Conservation (phyloP, 139 green algal species). For the Coelastrella sp. region DNA sequence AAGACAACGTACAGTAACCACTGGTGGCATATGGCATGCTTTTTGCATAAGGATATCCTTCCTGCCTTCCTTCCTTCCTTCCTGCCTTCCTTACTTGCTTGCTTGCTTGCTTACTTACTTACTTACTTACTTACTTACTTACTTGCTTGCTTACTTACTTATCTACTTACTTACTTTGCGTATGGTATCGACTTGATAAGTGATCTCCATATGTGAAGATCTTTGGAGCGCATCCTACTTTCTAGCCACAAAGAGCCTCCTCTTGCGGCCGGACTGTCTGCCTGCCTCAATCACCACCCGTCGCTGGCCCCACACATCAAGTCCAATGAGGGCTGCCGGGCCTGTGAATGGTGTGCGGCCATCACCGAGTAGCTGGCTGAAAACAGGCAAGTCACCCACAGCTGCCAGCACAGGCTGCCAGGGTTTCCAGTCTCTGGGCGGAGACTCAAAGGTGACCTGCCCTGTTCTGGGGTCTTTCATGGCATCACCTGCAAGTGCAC, state of each 20-base stretch:
- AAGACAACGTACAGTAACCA: no score
- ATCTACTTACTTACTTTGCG: no score
- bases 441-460: slow-evolving; percentile 22
- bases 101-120: no score
- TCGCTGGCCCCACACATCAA: slow-evolving; percentile 42
- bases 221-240: neutral
- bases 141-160: no score
- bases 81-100: no score
- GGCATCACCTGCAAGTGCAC: slow-evolving; percentile 21
- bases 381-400: slow-evolving; percentile 46
- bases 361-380: slow-evolving; percentile 47
- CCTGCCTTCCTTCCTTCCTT: neutral
- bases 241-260: slow-evolving; percentile 12
- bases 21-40: no score
- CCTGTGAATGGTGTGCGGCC: slow-evolving; percentile 40
- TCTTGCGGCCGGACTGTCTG: neutral
- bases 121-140: no score
- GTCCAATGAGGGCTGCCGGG: slow-evolving; percentile 37
- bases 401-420: slow-evolving; percentile 36
- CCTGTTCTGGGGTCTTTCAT: slow-evolving; percentile 20
- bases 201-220: neutral
- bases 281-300: slow-evolving; percentile 10
- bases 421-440: slow-evolving; percentile 2
- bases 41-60: no score
- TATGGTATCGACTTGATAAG: neutral